Base-by-base conservation (phyloP, 805 yeast species). In the Barnettozyma salicaria region DNA sequence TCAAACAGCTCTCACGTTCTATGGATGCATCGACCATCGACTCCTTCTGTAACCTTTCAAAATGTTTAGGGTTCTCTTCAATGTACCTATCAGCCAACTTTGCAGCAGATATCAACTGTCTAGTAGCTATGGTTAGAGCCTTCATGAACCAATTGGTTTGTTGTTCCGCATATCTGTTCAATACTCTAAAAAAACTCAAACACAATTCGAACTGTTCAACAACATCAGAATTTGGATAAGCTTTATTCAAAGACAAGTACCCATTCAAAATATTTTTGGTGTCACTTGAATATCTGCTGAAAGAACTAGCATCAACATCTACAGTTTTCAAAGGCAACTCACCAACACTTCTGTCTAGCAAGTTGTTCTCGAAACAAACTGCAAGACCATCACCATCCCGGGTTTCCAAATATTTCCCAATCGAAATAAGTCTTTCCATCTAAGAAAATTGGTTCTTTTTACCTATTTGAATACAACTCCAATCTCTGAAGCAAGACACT, bases 81-180 rank as follows among this genome's bases (percentile, higher is more conserved):
- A 51, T 37, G 36, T 40, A 45, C 10, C 30, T 36, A 34, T 55
- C 60, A 4, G 59, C 56, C 4, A 20, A 27, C 19, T 37, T 36
- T 16, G 57, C 60, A 19, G 30, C 22, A 8, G 11, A 34, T 34
- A 44, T 59, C 44, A 75, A 55, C 41, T 67, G 70, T 35, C 59
- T 63, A 12, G 68, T 59, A 11, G 66, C 50, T 29, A 52, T 55
- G 42, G 67, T 64, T 37, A 74, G 52, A 4, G 74, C 63, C 6
- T 50, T 53, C 36, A 70, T 61, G 13, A 76, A 63, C 83, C 83
- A 78, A 36, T 63, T 66, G 4, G 69, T 59, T 48, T 74, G 73
- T 7, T 58, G 50, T 36, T 74, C 80, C 2, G 78, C 76, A 26
- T 68, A 71, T 31, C 82, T 54, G 37, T 74, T 74, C 43, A 77